Conservation (phyloP, 148 eudicot species). For the Rhododendron vialii region DNA sequence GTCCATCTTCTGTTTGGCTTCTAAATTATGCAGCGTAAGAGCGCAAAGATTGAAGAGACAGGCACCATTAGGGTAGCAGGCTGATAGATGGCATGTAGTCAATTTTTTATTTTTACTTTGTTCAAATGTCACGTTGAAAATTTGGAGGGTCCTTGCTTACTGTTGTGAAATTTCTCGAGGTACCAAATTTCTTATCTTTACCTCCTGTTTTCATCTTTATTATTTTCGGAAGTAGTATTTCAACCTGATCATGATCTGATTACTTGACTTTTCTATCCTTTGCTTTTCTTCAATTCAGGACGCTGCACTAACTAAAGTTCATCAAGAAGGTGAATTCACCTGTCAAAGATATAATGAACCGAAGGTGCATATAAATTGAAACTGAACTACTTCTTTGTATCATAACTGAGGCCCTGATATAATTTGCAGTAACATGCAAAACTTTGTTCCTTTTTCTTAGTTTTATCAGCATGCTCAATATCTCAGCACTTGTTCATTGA, state of each 20-base stretch:
- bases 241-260: not conserved
- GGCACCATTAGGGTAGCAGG: conserved; percentile 84
- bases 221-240: not conserved
- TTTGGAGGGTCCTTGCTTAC: conserved; percentile 22
- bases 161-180: conserved; percentile 27
- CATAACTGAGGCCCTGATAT: conserved; percentile 18
- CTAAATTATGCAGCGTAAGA: conserved; percentile 69
- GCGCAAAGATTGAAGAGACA: conserved; percentile 82
- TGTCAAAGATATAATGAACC: conserved; percentile 16
- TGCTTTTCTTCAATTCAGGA: conserved; percentile 21
- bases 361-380: conserved; percentile 33
- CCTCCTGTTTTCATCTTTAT: not conserved
- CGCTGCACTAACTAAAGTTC: conserved; percentile 16
- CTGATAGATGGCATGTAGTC: conserved; percentile 33
- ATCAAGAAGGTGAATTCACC: conserved; percentile 32
- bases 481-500: conserved; percentile 26
- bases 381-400: conserved; percentile 27
- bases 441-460: conserved; percentile 9
- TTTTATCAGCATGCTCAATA: conserved; percentile 17
- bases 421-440: conserved; percentile 11
- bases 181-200: conserved; percentile 14
- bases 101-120: conserved; percentile 17
- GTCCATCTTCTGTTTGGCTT: conserved; percentile 12
- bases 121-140: conserved; percentile 43
- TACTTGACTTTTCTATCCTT: not conserved